Base-by-base conservation (phyloP, 257 asterid genomes). In the Solanum sejunctum region DNA sequence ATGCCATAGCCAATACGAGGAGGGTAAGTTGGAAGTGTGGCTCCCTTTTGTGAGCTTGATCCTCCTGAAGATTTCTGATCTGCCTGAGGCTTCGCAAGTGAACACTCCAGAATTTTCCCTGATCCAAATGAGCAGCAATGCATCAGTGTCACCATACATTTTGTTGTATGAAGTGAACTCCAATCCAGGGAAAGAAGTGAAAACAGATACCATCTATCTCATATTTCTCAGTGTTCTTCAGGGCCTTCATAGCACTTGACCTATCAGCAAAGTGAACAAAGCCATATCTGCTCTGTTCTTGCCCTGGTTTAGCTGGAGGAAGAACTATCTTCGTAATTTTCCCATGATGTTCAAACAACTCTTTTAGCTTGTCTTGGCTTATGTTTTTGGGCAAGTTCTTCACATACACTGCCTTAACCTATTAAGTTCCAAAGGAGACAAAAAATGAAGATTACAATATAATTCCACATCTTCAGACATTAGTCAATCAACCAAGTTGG, bases 301-400 rank as follows among this genome's bases (percentile, higher is more conserved):
- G 98, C 84, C 99, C 98, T 54, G 97, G 93, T 88, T 95, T 96
- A 84, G 99, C 98, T 13, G 99, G 99, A 82, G 99, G 99, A 84
- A 96, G 94, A 88, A 95, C 94, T 87, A 93, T 94, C 88, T 95
- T 95, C 13, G 93, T 91, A 70, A 96, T 95, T 87, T 93, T 92
- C 82, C 99, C 99, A 84, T 93, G 98, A 86, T 63, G 97, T 83
- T 95, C 98, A 89, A 96, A 96, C 85, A 91, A 86, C 60, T 87
- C 93, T 91, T 89, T 95, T 51, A 96, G 95, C 92, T 91, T 94
- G 86, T 96, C 97, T 84, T 96, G 98, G 26, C 93, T 95, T 66
- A 93, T 88, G 85, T 93, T 90, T 85, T 91, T 93, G 2, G 99
- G 99, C 90, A 96, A 91, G 91, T 96, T 96, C 90, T 95, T 96